These are phyloP conservation scores for Fonsecaea monophora DNA, from an alignment of 2,329 filamentous ascomycete genomes.

Conservation along the genomic window DNA sequence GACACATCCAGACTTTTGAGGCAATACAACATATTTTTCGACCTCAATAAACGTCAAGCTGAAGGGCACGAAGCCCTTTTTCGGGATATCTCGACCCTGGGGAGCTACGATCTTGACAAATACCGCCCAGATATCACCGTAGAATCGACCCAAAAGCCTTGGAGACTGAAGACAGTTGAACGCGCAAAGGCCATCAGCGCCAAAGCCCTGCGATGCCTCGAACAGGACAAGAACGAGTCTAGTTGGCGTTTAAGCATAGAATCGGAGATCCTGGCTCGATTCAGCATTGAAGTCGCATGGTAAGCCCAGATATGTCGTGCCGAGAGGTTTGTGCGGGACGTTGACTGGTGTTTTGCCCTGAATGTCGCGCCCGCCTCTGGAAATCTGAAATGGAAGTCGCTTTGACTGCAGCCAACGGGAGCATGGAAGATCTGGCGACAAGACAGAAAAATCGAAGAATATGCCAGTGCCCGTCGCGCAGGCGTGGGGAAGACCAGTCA, in stretches of 20 bases:
- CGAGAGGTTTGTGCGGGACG: no score
- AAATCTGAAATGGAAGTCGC: conserved; percentile 4
- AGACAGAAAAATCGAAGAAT: background rate
- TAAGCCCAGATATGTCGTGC: background rate
- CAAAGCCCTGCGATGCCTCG: background rate
- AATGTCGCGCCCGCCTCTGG: conserved; percentile 2
- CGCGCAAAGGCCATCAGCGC: background rate
- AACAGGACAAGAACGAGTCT: background rate
- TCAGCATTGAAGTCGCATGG: conserved; percentile 4
- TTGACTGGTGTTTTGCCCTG: background rate
- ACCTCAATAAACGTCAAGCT: background rate
- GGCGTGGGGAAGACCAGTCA: background rate
- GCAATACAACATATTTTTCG: conserved; percentile 1
- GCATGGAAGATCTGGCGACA: background rate
- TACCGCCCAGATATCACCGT: background rate
- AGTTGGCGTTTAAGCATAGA: background rate
- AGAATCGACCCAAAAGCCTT: background rate
- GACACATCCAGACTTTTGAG: background rate
- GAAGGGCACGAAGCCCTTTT: background rate
- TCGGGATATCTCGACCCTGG: background rate
- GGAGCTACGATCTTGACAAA: background rate
- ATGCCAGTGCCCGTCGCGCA: background rate
- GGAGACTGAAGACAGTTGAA: background rate
- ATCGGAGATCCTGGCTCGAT: background rate
- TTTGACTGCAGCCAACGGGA: background rate